Evolutionary conservation across 176 grass and related monocot genomes (phyloP), one percentile per base, ranked within the genome.

Genomic region (Bonia amplexicaulis): DNA sequence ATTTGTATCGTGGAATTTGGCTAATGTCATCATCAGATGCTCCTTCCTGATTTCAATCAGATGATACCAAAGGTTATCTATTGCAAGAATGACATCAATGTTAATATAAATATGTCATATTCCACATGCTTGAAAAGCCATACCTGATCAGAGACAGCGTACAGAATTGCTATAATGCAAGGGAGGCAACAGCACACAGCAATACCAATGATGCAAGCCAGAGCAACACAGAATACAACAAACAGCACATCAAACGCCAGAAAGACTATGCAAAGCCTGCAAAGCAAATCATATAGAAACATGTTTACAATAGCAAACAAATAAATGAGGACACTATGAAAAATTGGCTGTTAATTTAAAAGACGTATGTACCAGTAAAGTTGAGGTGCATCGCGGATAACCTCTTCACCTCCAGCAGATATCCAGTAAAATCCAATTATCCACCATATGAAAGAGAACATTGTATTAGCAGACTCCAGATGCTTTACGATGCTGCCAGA

Each of bases 171-270:
- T 87, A 98, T 96, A 39, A 98, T 95, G 81, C 96, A 98, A 83
- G 96, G 96, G 14, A 98, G 87, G 81, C 96, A 98, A 79, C 96
- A 98, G 73, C 96, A 98, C 55, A 96, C 87, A 85, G 91, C 96
- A 71, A 98, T 95, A 53, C 96, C 96, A 75, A 98, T 95, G 23
- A 96, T 86, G 73, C 91, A 98, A 41, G 96, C 96, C 71, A 98
- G 80, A 66, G 91, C 91, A 76, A 96, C 83, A 62, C 96, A 98
- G 80, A 98, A 98, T 77, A 96, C 85, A 76, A 92, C 90, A 89
- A 98, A 98, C 84, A 98, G 92, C 23, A 96, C 90, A 74, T 98
- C 96, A 71, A 98, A 98, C 70, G 93, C 88, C 78, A 98, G 83
- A 77, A 98, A 98, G 66, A 98, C 90, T 79, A 98, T 88, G 88